Percentiles rank a stretch among this genome's conserved stretches.
phyloP scores from a whole-genome alignment of 768 basidiomycete genomes.

The Cyathus striatus region DNA sequence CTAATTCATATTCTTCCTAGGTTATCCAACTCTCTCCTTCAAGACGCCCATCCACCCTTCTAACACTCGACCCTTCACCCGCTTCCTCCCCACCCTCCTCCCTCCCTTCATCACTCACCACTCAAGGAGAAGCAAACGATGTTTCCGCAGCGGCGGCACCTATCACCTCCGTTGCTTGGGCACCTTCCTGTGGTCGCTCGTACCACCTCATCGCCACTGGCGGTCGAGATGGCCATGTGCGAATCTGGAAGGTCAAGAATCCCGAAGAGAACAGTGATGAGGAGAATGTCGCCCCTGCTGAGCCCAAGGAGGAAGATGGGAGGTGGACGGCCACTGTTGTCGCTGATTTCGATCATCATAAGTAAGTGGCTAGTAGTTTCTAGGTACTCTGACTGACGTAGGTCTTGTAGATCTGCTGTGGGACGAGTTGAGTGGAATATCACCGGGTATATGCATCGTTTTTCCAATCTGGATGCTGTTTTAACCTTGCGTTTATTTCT shows the following conservation, averaged over 20 bases:
- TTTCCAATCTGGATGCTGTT: neutral
- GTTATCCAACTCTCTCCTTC: conserved; percentile 71
- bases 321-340: conserved; percentile 74
- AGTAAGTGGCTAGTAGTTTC: conserved; percentile 32
- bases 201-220: conserved; percentile 95
- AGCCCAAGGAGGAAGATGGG: conserved; percentile 38
- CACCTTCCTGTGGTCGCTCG: conserved; percentile 87
- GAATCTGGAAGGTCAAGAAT: conserved; percentile 85
- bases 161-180: conserved; percentile 87
- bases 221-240: conserved; percentile 77
- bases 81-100: conserved; percentile 7
- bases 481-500: conserved; percentile 1
- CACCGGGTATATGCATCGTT: conserved; percentile 55
- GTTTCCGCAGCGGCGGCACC: conserved; percentile 43
- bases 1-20: conserved; percentile 25
- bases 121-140: conserved; percentile 4
- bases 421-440: conserved; percentile 94
- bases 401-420: conserved; percentile 52
- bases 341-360: conserved; percentile 86
- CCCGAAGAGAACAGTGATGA: conserved; percentile 40
- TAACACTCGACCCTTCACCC: conserved; percentile 54
- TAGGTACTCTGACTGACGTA: neutral
- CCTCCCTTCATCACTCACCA: conserved; percentile 1
- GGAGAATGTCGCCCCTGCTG: conserved; percentile 27
- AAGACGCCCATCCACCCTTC: conserved; percentile 59